Percentiles rank a stretch among this genome's conserved stretches.
phyloP scores from a whole-genome alignment of 116 monocot genomes.

The Posidonia oceanica region DNA sequence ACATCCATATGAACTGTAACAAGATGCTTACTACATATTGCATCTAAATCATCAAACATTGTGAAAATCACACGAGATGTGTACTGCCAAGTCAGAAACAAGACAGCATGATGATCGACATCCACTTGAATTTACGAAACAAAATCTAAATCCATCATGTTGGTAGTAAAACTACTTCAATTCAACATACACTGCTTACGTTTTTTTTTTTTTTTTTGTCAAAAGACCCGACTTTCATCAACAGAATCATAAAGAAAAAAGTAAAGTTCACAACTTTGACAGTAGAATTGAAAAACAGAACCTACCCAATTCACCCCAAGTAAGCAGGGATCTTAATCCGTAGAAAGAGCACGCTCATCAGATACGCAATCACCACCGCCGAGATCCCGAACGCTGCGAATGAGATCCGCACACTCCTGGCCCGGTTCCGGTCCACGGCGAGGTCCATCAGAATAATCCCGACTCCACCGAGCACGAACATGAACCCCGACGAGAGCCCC shows the following conservation, averaged over 20 bases:
- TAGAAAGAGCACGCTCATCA: slow-evolving; percentile 86
- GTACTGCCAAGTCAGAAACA: too few relatives aligned
- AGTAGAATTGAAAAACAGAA: too few relatives aligned
- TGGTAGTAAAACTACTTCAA: neutral
- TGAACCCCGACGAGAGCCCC: slow-evolving; percentile 89
- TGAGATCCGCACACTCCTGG: slow-evolving; percentile 53
- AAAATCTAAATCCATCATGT: neutral
- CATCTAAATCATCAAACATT: too few relatives aligned
- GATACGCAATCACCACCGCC: slow-evolving; percentile 51
- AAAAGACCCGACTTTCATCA: neutral
- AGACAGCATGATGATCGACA: too few relatives aligned
- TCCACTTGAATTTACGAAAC: too few relatives aligned
- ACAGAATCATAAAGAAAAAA: neutral
- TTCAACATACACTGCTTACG: neutral
- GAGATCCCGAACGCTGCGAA: slow-evolving; percentile 65
- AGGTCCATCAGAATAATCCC: slow-evolving; percentile 81
- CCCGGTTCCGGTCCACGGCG: slow-evolving; percentile 51
- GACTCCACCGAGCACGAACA: slow-evolving; percentile 84
- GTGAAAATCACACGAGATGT: too few relatives aligned
- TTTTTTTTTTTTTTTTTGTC: too few relatives aligned
- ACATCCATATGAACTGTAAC: too few relatives aligned
- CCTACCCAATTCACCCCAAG: slow-evolving; percentile 11
- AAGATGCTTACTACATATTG: too few relatives aligned
- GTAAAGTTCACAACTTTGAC: too few relatives aligned
- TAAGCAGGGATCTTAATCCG: slow-evolving; percentile 90